These are phyloP conservation scores for Xanthoparmelia taractica DNA, from an alignment of 495 filamentous ascomycete species.

Conservation along the genomic window DNA sequence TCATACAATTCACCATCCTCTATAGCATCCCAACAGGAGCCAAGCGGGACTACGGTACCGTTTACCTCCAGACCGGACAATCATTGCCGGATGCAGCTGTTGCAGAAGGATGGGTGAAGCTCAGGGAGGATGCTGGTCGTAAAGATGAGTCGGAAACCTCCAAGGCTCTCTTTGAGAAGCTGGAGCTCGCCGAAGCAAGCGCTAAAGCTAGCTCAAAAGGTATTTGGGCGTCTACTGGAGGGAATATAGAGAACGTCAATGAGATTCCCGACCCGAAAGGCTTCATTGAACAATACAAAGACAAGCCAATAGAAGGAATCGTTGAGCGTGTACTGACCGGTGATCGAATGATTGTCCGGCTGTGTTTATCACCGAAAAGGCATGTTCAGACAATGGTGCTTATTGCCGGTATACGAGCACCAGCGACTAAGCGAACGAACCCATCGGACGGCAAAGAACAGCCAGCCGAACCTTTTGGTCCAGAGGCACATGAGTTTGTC, in stretches of 20 bases:
- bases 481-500: conserved; percentile 77
- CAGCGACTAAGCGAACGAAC: conserved; percentile 72
- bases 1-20: conserved; percentile 71
- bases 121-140: conserved; percentile 84
- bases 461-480: conserved; percentile 77
- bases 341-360: conserved; percentile 78
- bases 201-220: conserved; percentile 73
- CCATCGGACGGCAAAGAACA: conserved; percentile 68
- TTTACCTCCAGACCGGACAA: conserved; percentile 63
- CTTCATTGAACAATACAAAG: conserved; percentile 71
- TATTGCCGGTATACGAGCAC: conserved; percentile 83
- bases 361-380: conserved; percentile 65
- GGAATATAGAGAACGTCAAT: conserved; percentile 65
- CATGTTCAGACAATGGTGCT: conserved; percentile 80
- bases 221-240: conserved; percentile 55
- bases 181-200: conserved; percentile 69
- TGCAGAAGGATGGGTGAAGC: conserved; percentile 78
- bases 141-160: conserved; percentile 77
- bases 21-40: conserved; percentile 74
- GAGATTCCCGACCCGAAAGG: conserved; percentile 64
- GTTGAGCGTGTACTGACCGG: conserved; percentile 86
- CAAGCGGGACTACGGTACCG: conserved; percentile 79
- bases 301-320: conserved; percentile 65
- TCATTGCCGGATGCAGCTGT: conserved; percentile 71
- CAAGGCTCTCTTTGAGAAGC: conserved; percentile 58